Evolutionary conservation across 208 protist species (phyloP).

Genomic region (Crithidia sp.): DNA sequence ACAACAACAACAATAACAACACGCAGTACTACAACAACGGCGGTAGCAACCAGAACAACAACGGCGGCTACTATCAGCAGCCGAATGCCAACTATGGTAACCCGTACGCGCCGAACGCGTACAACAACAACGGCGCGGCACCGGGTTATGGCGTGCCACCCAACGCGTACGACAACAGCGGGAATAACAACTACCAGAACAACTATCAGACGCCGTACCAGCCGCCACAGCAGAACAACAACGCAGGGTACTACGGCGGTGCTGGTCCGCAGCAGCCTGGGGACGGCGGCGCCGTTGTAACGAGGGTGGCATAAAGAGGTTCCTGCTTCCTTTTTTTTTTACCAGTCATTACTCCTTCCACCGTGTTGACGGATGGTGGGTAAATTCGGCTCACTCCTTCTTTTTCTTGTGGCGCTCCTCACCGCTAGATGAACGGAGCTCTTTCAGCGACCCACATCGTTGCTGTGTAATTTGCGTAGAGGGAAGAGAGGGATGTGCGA

Average conservation of each 20-base stretch:
- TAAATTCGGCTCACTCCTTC: no score
- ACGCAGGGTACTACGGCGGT: neutral
- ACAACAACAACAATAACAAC: constrained; percentile 6
- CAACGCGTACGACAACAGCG: constrained; percentile 16
- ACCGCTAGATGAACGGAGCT: no score
- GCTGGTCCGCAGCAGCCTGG: neutral
- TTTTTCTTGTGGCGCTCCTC: no score
- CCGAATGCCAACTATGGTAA: constrained; percentile 3
- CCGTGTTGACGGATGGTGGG: no score
- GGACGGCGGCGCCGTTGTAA: constrained; percentile 5
- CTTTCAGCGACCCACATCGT: no score
- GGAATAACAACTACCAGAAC: constrained; percentile 11
- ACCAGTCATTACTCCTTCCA: no score
- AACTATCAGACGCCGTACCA: neutral
- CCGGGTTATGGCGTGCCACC: constrained; percentile 22
- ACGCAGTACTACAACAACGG: neutral
- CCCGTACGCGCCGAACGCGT: constrained; percentile 1
- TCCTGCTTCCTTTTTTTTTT: neutral
- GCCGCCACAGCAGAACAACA: constrained; percentile 8
- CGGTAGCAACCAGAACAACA: neutral
- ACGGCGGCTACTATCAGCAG: constrained; percentile 2
- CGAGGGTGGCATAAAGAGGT: neutral
- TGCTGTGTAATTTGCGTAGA: no score
- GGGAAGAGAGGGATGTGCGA: no score
- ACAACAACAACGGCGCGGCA: neutral